Base-by-base conservation (phyloP, 306 rosid genomes). In the Cucumis hystrix region DNA sequence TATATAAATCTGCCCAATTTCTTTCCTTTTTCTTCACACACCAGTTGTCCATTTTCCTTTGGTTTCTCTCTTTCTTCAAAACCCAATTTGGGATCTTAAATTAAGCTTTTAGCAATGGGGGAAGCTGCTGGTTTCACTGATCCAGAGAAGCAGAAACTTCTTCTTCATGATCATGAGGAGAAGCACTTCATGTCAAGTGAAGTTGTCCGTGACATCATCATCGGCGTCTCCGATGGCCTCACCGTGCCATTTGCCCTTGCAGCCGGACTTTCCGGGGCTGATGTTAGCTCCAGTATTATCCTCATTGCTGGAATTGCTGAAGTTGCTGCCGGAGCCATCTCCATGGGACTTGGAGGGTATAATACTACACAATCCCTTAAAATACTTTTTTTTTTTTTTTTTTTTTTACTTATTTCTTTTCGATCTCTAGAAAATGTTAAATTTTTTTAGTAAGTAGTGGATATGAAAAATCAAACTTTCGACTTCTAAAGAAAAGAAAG, bases 331-430 rank as follows among this genome's bases (percentile, higher is more conserved):
- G 89, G 89, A 43, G 87, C 89, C 39, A 83, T 86, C 80, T 86
- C 89, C 20, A 86, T 86, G 89, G 89, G 89, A 7, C 89, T 86
- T 23, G 89, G 98, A 71, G 98, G 98, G 97, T 93, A 87, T 23
- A 1, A 87, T 23, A 1, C 25, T 52, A 52, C 20, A 49, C 30
- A 28, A 28, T 35, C 17, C n/a, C 57, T 49, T 6, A 2, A 66
- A 39, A 10, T 28, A 28, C 30, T 28, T 28, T 23, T 23, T 23
- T 23, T 1, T 28, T 28, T 28, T 28, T 2, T 28, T 28, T 28
- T 28, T 28, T 28, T 1, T 28, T 28, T 28, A 28, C 25, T 28
- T 28, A 1, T 28, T 28, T 28, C 30, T 28, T 28, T 28, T 28
- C 30, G 2, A 28, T 28, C 3, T 28, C 30, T 28, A 28, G 2